Conservation (phyloP, 1,284 basidiomycete species). For the Testicularia cyperi region DNA sequence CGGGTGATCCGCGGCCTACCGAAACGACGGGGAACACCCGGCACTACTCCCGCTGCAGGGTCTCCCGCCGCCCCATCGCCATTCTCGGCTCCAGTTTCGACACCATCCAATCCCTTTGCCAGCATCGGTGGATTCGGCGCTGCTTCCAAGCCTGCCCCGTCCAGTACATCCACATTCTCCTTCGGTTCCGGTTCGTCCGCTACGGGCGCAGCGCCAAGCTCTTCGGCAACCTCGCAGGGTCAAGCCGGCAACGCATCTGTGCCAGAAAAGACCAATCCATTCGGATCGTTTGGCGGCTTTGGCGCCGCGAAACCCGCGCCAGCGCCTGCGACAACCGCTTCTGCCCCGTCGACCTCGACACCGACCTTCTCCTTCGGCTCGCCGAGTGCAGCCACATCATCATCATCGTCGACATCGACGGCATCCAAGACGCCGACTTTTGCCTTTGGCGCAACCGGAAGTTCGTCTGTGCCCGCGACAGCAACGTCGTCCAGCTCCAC, state of each 20-base stretch:
- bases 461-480: conserved; percentile 4
- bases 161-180: conserved; percentile 2
- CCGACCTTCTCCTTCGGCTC: conserved; percentile 5
- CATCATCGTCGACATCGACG: conserved; percentile 1
- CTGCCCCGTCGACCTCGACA: neutral
- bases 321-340: neutral
- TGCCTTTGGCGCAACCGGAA: neutral
- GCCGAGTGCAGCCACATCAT: neutral
- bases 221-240: too few species aligned
- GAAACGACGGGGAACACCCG: conserved; percentile 13
- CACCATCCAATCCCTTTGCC: conserved; percentile 24
- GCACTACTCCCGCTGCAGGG: conserved; percentile 10
- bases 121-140: conserved; percentile 17
- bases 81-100: conserved; percentile 6
- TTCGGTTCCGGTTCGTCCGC: conserved; percentile 6
- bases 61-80: conserved; percentile 4
- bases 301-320: neutral
- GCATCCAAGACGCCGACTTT: neutral
- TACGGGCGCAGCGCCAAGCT: conserved; percentile 1
- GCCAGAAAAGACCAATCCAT: conserved; percentile 7
- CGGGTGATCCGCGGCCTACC: conserved; percentile 30
- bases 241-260: conserved; percentile 1
- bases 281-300: neutral
- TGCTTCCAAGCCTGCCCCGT: conserved; percentile 12
- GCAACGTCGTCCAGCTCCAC: conserved; percentile 1